Conservation (phyloP, 148 eudicot species). For the Fagopyrum esculentum region DNA sequence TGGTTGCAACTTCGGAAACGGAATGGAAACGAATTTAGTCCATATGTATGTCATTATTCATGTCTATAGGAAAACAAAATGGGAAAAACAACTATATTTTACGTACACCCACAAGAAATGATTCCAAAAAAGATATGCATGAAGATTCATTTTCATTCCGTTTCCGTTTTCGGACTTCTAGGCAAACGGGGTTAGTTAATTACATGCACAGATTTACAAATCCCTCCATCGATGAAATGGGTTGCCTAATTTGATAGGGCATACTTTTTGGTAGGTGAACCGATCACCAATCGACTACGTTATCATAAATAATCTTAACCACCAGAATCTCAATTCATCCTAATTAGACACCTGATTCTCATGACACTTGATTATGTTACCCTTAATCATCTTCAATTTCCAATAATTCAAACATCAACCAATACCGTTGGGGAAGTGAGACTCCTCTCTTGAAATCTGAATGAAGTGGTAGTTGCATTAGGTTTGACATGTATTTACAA, state of each 20-base stretch:
- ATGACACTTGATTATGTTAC: neutral
- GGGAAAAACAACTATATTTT: too few species aligned
- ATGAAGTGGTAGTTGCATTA: conserved; percentile 16
- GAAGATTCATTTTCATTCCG: too few species aligned
- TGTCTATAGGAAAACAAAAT: too few species aligned
- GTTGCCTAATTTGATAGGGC: neutral
- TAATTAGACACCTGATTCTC: conserved; percentile 6
- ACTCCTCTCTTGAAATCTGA: neutral
- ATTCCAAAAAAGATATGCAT: too few species aligned
- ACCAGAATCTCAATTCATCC: neutral
- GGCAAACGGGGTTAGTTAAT: too few species aligned
- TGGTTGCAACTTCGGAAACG: too few species aligned
- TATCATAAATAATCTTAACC: neutral
- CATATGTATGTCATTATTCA: too few species aligned
- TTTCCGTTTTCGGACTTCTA: too few species aligned
- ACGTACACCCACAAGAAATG: too few species aligned
- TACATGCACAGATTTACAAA: neutral
- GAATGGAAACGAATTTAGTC: too few species aligned
- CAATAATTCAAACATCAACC: conserved; percentile 2
- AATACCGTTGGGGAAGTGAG: neutral
- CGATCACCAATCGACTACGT: neutral
- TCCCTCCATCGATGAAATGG: neutral
- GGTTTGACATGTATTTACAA: conserved; percentile 10
- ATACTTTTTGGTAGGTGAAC: conserved; percentile 8
- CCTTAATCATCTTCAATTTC: neutral